phyloP scores from a whole-genome alignment of 1,139 yeast genomes.

The Zygoascus meyerae region DNA sequence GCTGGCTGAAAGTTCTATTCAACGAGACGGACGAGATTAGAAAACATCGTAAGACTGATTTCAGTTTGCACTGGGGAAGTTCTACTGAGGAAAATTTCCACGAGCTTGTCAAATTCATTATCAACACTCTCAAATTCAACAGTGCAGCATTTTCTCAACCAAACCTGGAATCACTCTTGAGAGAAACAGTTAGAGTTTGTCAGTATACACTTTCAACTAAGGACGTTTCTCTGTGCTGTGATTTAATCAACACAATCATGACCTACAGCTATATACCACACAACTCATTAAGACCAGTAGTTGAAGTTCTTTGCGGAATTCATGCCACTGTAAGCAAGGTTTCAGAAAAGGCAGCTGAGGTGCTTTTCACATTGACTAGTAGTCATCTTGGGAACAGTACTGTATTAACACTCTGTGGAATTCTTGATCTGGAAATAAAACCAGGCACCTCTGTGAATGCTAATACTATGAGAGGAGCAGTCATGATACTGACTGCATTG shows the following conservation, averaged over 20 bases:
- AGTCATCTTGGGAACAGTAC: constrained; percentile 37
- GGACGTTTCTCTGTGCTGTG: constrained; percentile 42
- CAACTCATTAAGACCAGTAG: constrained; percentile 35
- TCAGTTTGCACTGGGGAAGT: constrained; percentile 29
- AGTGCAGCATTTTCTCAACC: constrained; percentile 42
- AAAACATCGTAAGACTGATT: constrained; percentile 27
- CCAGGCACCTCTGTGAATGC: constrained; percentile 30
- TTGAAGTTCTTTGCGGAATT: constrained; percentile 49
- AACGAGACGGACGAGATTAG: constrained; percentile 30
- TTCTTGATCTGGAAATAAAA: constrained; percentile 30
- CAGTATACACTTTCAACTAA: constrained; percentile 39
- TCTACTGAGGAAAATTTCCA: constrained; percentile 31
- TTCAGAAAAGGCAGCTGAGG: constrained; percentile 39
- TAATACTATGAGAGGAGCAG: constrained; percentile 48
- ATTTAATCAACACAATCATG: constrained; percentile 43
- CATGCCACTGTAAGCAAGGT: constrained; percentile 37
- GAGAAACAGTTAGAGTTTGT: constrained; percentile 39
- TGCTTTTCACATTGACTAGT: constrained; percentile 34
- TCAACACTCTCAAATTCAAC: constrained; percentile 46
- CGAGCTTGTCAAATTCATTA: constrained; percentile 37
- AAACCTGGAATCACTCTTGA: constrained; percentile 37
- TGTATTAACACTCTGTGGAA: constrained; percentile 35
- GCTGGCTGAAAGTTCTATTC: constrained; percentile 35
- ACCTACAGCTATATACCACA: constrained; percentile 47
- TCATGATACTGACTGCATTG: constrained; percentile 28